A percentile compares a stretch with the other conserved stretches of the same genome.
These are phyloP conservation scores for Cyclotella kingstonii DNA, from an alignment of 108 stramenopile species.

Conservation along the genomic window DNA sequence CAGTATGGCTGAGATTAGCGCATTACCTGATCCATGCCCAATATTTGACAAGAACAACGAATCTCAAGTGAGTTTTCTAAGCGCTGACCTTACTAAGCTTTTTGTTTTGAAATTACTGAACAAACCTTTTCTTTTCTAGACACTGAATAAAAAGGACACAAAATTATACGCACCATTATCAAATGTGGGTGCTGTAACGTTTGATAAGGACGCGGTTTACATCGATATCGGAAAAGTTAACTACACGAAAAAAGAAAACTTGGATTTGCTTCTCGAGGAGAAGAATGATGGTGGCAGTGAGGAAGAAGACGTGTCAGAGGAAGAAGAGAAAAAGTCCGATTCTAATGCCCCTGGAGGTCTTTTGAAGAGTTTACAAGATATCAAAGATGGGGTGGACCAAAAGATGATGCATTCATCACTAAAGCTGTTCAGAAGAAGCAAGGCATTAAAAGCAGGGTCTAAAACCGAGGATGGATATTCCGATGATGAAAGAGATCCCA, in stretches of 20 bases:
- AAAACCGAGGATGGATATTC: conserved; percentile 36
- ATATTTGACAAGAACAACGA: conserved; percentile 80
- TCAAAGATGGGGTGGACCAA: conserved; percentile 82
- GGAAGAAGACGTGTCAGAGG: conserved; percentile 39
- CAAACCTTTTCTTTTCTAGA: too few species aligned
- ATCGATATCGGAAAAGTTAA: conserved; percentile 91
- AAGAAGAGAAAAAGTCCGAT: conserved; percentile 43
- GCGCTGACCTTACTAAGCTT: too few species aligned
- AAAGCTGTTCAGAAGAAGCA: conserved; percentile 79
- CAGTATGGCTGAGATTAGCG: conserved; percentile 62
- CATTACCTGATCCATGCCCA: conserved; percentile 85
- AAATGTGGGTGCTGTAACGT: conserved; percentile 89
- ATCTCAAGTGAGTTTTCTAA: conserved; percentile 23
- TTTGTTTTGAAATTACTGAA: background rate
- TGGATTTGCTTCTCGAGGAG: conserved; percentile 40
- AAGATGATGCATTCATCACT: conserved; percentile 79
- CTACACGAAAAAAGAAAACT: conserved; percentile 84
- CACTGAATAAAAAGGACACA: conserved; percentile 86
- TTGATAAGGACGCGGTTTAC: conserved; percentile 97
- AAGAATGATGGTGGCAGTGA: conserved; percentile 10
- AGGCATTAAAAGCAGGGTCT: conserved; percentile 61
- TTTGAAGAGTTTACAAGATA: conserved; percentile 87
- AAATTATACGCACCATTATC: conserved; percentile 94
- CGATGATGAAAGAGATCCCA: conserved; percentile 2
- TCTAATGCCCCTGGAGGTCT: conserved; percentile 65